Evolutionary conservation across 768 basidiomycete genomes (phyloP), one percentile per base, ranked within the genome.

Genomic region (Boletus rex-veris): DNA sequence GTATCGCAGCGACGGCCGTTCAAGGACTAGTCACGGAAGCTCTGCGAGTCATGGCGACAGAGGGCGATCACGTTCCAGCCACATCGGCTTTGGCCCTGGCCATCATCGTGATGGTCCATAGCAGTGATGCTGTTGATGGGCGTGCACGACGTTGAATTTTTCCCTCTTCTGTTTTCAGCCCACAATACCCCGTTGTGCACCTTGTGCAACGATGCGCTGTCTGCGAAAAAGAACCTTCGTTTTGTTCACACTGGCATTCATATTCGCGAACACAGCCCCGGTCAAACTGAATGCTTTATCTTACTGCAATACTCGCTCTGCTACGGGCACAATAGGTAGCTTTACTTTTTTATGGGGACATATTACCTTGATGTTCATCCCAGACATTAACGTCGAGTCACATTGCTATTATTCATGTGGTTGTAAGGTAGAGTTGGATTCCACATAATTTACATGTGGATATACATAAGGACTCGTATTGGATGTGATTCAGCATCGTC

Each of bases 21-120:
- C 79, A 53, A 73, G 75, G 36, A 74, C 75, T 36, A 72, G 75
- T 10, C 75, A 77, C 52, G 69, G 71, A 38, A 63, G 55, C 45
- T 47, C 60, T 9, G 62, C 47, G 38, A 64, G 56, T 31, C 68
- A 64, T 39, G 48, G 57, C 16, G 66, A 64, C 36, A 63, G 62
- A 54, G 60, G 47, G 19, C 67, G 61, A 50, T 31, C 61, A 10
- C 63, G 61, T 24, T 58, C 61, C 18, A 54, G 55, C 41, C 68
- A 67, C 43, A 30, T 40, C 39, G 30, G 28, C 52, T 30, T 51
- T 33, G 46, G 55, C 12, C 30, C 45, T 42, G 56, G 47, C 31
- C 63, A 53, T 33, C 36, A 7, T 30, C 61, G 45, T 44, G 54
- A 62, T 44, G 49, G 31, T 41, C 46, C 47, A 37, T 48, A 55